Evolutionary conservation across 768 basidiomycete species (phyloP), one percentile per base, ranked within the genome.

Genomic region (Omphalotus guepiniiformis): DNA sequence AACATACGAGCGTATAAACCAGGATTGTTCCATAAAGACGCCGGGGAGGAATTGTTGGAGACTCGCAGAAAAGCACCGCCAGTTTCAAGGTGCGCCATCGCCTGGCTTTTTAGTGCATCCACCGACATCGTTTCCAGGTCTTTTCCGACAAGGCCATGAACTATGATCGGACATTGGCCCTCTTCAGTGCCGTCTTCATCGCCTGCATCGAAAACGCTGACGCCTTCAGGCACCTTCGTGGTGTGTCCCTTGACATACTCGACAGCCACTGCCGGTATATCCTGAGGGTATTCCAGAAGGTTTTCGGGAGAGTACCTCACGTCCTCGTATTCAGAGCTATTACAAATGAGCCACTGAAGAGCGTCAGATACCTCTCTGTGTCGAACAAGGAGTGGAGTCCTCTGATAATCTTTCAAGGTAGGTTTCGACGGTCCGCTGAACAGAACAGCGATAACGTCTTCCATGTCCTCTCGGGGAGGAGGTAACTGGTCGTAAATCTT

Each of bases 1-100:
- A 71, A 73, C 63, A 72, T 68, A 6, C 62, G 53, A 1, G 71
- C 67, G 52, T 69, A 73, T 16, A 69, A 40, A 3, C 51, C 42
- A 4, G 65, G 60, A 52, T 75, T 71, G 7, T 65, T 38, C 32
- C 57, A 66, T 6, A 62, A 54, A 2, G 59, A 60, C 39, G 64
- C 43, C 0, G 63, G 58, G 2, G 50, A 19, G 0, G 36, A 25
- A 4, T 38, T 39, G 27, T 63, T 64, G 1, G 64, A 64, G 12
- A 70, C 57, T 0, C 48, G 62, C 0, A 74, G 42, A 1, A 63
- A 49, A 23, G 56, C 58, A 0, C 58, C 56, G 5, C 46, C 47
- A 28, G 36, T 49, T 1, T 58, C 39, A 18, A 67, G 51, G 40
- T 67, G 64, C 4, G 54, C 22, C 9, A 67, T 26, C 0, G 67